Evolutionary conservation across 23 red algal species (phyloP), one percentile per base, ranked within the genome.

Genomic region (Pyropia yezoensis): DNA sequence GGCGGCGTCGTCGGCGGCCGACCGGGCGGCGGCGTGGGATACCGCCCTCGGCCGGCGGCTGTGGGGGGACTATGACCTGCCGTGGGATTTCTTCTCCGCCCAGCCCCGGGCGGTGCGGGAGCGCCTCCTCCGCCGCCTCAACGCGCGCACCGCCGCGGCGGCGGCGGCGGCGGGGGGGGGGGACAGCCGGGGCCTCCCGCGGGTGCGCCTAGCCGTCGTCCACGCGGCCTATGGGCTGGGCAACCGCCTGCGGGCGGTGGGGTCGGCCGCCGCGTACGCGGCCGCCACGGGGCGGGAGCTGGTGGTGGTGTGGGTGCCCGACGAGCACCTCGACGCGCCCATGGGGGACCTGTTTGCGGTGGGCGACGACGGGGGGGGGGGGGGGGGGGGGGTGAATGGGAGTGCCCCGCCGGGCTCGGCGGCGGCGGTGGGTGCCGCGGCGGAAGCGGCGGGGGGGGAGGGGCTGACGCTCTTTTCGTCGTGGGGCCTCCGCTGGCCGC

Each of bases 181-280:
- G 5, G 55, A 21, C 25, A 59, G 19, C 21, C 22, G 29, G 22
- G 65, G 34, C 15, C 69, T 52, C 25, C 33, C 61, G 47, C 34
- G 69, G 49, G 62, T 67, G 22, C 57, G 69, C 7, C 62, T 95
- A 59, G 57, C 81, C 3, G 34, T 95, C 14, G 62, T 85, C 30
- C 89, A 95, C 58, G 80, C 78, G 2, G 68, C 74, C 33, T 75
- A 86, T 65, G 89, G 89, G 53, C 69, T 95, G n/a, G 89, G 89
- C 18, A 95, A 95, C 71, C 59, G 89, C 28, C 47, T 95, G 63
- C 70, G 89, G 26, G 80, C 75, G 30, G 52, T 95, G 62, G 71
- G 66, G 16, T 79, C 72, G 18, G 82, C 62, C 26, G 50, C 83
- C 27, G 54, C 89, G 18, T 95, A 79, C 62, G 89, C 72, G 25